These are phyloP conservation scores for Fusarium continuum DNA, from an alignment of 2,329 filamentous ascomycete genomes.

Conservation along the genomic window DNA sequence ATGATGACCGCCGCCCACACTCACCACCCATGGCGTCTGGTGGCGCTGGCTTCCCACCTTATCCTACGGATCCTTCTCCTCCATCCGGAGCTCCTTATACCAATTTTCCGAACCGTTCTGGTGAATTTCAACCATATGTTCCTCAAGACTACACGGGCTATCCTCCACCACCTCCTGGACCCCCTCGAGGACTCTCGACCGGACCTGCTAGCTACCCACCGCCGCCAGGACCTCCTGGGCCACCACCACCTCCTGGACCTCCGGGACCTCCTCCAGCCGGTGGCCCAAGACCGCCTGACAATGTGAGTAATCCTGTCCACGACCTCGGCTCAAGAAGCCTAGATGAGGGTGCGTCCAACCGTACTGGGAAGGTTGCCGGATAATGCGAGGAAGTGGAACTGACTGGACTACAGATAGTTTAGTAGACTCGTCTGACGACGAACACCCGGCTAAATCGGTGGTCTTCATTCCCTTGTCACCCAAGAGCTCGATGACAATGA, in stretches of 20 bases:
- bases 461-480: slow-evolving; percentile 61
- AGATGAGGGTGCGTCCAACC: slow-evolving; percentile 52
- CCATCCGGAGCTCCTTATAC: slow-evolving; percentile 45
- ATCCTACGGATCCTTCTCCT: slow-evolving; percentile 46
- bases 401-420: slow-evolving; percentile 45
- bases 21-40: slow-evolving; percentile 62
- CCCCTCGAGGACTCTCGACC: slow-evolving; percentile 32
- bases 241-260: slow-evolving; percentile 43
- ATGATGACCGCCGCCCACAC: slow-evolving; percentile 51
- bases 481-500: slow-evolving; percentile 57
- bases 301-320: slow-evolving; percentile 56
- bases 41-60: slow-evolving; percentile 59
- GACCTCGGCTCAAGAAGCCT: slow-evolving; percentile 40
- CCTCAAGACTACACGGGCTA: slow-evolving; percentile 56
- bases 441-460: slow-evolving; percentile 52
- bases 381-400: slow-evolving; percentile 21
- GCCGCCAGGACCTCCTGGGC: slow-evolving; percentile 44
- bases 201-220: slow-evolving; percentile 12
- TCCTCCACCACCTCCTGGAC: slow-evolving; percentile 51
- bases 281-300: slow-evolving; percentile 51
- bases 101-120: slow-evolving; percentile 48
- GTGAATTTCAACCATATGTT: slow-evolving; percentile 54
- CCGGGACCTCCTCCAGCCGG: slow-evolving; percentile 47
- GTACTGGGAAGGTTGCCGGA: slow-evolving; percentile 39
- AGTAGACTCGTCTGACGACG: slow-evolving; percentile 34